These are phyloP conservation scores for Rhizopus arrhizus DNA, from an alignment of 371 early-diverging fungal genomes.

Conservation along the genomic window DNA sequence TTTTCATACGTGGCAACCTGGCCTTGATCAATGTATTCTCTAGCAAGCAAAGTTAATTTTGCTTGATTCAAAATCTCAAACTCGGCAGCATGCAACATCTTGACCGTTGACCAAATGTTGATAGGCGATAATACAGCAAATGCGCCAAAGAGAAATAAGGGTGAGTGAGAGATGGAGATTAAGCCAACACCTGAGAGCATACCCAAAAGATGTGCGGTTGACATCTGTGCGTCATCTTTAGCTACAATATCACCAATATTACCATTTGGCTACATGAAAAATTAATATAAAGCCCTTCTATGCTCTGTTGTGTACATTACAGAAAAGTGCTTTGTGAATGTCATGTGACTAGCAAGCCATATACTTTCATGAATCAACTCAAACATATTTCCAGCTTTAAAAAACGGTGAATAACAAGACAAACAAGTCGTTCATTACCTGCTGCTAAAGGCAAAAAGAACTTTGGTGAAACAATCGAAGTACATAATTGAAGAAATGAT, in stretches of 20 bases:
- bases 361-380: constrained; percentile 68
- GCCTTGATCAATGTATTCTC: constrained; percentile 49
- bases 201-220: constrained; percentile 69
- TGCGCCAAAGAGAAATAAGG: constrained; percentile 57
- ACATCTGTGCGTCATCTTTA: constrained; percentile 77
- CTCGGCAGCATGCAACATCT: constrained; percentile 60
- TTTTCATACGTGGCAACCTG: constrained; percentile 44
- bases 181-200: constrained; percentile 66
- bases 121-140: constrained; percentile 61
- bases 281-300: too few species aligned
- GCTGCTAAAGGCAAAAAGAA: constrained; percentile 66
- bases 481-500: constrained; percentile 63
- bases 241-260: constrained; percentile 76
- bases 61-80: constrained; percentile 73
- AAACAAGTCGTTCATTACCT: constrained; percentile 17
- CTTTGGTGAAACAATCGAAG: constrained; percentile 53
- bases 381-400: constrained; percentile 58
- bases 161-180: constrained; percentile 61
- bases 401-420: too few species aligned
- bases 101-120: constrained; percentile 59
- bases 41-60: constrained; percentile 54
- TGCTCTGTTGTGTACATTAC: constrained; percentile 26
- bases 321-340: constrained; percentile 71
- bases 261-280: constrained; percentile 43
- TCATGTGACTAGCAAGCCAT: constrained; percentile 74